Evolutionary conservation across 768 basidiomycete genomes (phyloP), one percentile per base, ranked within the genome.

Genomic region (Mycena vulgaris): DNA sequence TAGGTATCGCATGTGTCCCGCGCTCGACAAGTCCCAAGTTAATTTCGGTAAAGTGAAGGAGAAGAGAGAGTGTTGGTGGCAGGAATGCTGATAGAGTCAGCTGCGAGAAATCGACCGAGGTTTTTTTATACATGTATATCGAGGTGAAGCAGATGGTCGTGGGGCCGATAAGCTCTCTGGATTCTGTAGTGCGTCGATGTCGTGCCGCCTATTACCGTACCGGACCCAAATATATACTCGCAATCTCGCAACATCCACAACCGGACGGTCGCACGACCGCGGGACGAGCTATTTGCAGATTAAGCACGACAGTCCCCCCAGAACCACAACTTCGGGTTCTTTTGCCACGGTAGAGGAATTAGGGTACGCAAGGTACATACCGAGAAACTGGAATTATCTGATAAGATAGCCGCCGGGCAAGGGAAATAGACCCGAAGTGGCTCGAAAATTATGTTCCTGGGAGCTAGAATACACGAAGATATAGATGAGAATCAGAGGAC

Each of bases 401-500:
- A 72, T 72, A 65, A 30, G 63, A 28, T 35, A 51, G 63, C 25
- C 25, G 30, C 14, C n/a, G 45, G 23, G 48, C n/a, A 62, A 42
- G 23, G n/a, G 7, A 33, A 52, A 23, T 42, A 40, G 37, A 4
- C 7, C 51, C 27, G 39, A 49, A 9, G 40, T 28, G 30, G 21
- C 28, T 6, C n/a, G 39, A 5, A 49, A 0, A 63, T 42, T 53
- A 52, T 64, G 59, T 55, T 55, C 45, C 33, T 33, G 30, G 21
- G 13, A 39, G 58, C 63, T 66, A 66, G 69, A 66, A 58, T 70
- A 70, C 69, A 70, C 14, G 30, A n/a, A 52, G 28, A 70, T 48
- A 66, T 35, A 66, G 51, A 48, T 55, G 64, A 52, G 39, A 62
- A 47, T 28, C n/a, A 58, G 56, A 51, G 48, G 21, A 21, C 33